Evolutionary conservation across 2,329 filamentous ascomycete species (phyloP).

Genomic region (Pseudogymnoascus sp.): DNA sequence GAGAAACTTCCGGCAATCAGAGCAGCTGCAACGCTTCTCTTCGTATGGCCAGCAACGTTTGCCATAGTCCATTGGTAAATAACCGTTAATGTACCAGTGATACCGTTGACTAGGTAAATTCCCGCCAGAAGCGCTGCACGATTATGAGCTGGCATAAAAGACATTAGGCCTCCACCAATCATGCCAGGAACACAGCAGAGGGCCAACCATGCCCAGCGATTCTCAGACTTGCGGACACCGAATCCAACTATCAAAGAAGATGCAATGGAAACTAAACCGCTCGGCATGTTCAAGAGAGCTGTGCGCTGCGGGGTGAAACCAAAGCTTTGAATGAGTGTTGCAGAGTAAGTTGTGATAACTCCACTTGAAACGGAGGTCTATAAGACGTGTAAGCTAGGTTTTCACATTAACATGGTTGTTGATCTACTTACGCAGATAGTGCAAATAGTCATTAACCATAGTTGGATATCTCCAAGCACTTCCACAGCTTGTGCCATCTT

Average conservation of each 20-base stretch:
- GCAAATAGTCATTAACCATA: constrained; percentile 22
- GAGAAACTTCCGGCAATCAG: constrained; percentile 54
- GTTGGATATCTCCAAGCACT: constrained; percentile 33
- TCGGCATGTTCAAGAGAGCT: constrained; percentile 49
- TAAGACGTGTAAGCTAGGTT: constrained; percentile 41
- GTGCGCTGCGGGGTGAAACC: constrained; percentile 39
- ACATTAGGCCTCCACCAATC: constrained; percentile 39
- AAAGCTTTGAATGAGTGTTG: constrained; percentile 34
- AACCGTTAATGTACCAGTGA: constrained; percentile 38
- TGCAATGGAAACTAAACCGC: constrained; percentile 45
- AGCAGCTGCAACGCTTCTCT: constrained; percentile 44
- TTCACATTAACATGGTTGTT: background rate
- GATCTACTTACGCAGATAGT: background rate
- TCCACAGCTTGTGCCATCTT: constrained; percentile 42
- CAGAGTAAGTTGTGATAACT: constrained; percentile 43
- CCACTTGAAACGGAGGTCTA: constrained; percentile 45
- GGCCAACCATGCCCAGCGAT: constrained; percentile 45
- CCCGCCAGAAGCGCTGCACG: constrained; percentile 40
- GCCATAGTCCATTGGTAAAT: constrained; percentile 48
- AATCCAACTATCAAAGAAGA: constrained; percentile 43
- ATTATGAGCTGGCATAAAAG: constrained; percentile 41
- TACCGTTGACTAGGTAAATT: constrained; percentile 47
- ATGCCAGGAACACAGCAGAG: constrained; percentile 40
- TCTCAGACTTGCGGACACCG: constrained; percentile 39
- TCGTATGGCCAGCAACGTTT: constrained; percentile 43